Base-by-base conservation (phyloP, 495 filamentous ascomycete genomes). In the Recurvomyces mirabilis region DNA sequence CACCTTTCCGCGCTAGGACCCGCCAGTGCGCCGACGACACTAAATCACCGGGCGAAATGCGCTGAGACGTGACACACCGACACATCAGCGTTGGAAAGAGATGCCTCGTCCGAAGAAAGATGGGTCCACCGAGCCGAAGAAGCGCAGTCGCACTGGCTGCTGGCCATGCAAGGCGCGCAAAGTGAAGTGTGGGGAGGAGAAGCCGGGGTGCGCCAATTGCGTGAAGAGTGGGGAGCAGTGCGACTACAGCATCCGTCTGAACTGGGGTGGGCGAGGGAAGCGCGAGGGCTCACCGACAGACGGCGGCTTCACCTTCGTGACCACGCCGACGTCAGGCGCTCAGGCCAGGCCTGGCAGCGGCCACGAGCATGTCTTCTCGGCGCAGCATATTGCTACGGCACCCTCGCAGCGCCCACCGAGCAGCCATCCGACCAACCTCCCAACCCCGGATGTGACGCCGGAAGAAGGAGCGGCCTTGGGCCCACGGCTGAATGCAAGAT, bases 111-210 rank as follows among this genome's bases (percentile, higher is more conserved):
- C 61, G 29, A 64, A 61, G 56, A 66, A 61, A 41, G 60, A 57
- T 13, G 45, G 54, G 14, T 56, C 57, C 24, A 46, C 51, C 30
- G 68, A 68, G 45, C 63, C 67, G 29, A 69, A 70, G 56, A 68
- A 73, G 55, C 69, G 85, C 59, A 87, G 82, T 56, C 74, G 85
- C 33, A 87, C 82, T 65, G 85, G 85, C 50, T 93, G 85, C 64
- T 88, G 84, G 85, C 39, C 44, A 24, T 93, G 85, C 66, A 93
- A 93, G 63, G 73, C 77, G 41, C 73, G 82, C 40, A 93, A 89
- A 60, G 78, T 91, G 49, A 91, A 93, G 68, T 91, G 85, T 49
- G 86, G 81, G 15, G 86, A 93, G 59, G 79, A 83, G 57, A 84
- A 82, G 54, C 85, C 86, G 9, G 62, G 64, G 55, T 93, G 86